Conservation (phyloP, 148 eudicot genomes). For the Arbutus unedo region DNA sequence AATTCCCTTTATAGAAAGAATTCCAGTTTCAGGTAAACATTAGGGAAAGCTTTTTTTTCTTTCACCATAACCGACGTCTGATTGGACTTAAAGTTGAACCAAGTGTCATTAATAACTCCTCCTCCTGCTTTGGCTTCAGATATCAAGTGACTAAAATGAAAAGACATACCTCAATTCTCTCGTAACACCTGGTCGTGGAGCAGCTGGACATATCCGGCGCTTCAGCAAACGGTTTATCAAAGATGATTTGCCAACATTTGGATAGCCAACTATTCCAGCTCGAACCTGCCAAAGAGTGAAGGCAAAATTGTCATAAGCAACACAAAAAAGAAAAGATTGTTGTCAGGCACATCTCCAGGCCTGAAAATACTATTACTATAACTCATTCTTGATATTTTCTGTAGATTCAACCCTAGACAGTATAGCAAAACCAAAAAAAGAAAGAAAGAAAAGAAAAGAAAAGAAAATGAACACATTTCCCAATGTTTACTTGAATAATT, state of each 20-base stretch:
- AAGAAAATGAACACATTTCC: background rate
- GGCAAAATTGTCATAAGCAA: background rate
- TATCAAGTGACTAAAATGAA: background rate
- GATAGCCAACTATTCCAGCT: slow-evolving; percentile 98
- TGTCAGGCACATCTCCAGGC: background rate
- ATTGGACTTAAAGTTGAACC: background rate
- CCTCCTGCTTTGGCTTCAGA: background rate
- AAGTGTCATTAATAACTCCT: background rate
- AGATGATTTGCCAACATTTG: slow-evolving; percentile 99
- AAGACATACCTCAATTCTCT: slow-evolving; percentile 70
- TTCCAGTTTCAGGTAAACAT: background rate
- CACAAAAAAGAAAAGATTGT: background rate
- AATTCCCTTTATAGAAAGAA: background rate
- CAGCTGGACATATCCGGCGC: slow-evolving; percentile 94
- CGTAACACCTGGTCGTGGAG: slow-evolving; percentile 98
- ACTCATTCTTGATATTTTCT: background rate
- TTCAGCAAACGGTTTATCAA: slow-evolving; percentile 91
- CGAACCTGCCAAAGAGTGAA: slow-evolving; percentile 63
- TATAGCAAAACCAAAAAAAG: background rate
- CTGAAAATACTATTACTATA: background rate
- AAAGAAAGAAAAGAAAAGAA: background rate
- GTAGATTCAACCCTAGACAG: background rate
- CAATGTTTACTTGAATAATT: background rate
- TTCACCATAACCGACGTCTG: background rate
- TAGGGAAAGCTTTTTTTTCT: background rate